phyloP scores from a whole-genome alignment of 2,329 filamentous ascomycete species.

The Colletotrichum limetticola region DNA sequence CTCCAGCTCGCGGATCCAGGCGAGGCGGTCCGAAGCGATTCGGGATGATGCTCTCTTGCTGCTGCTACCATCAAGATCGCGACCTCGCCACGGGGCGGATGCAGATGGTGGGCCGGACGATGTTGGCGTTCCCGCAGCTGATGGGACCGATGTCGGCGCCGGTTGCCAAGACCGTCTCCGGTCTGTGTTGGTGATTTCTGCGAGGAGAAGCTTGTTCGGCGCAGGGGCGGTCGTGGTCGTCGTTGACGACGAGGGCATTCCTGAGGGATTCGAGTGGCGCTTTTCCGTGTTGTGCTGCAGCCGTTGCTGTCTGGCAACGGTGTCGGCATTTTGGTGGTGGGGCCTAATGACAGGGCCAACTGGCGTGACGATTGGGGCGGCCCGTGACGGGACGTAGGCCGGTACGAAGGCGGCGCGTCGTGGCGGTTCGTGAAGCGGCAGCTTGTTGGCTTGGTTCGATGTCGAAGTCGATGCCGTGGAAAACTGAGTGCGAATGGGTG shows the following conservation, averaged over 20 bases:
- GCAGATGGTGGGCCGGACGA: slow-evolving; percentile 17
- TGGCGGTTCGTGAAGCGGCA: slow-evolving; percentile 7
- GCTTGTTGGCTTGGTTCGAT: neutral
- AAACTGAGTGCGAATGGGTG: neutral
- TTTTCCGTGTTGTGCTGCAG: slow-evolving; percentile 2
- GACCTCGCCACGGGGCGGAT: slow-evolving; percentile 16
- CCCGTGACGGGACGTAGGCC: neutral
- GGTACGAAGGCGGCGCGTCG: slow-evolving; percentile 16
- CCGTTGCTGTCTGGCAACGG: neutral
- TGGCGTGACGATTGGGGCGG: neutral
- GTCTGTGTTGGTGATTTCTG: neutral
- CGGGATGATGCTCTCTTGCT: slow-evolving; percentile 5
- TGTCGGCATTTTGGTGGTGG: neutral
- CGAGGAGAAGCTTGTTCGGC: neutral
- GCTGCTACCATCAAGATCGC: neutral
- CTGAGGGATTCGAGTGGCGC: slow-evolving; percentile 17
- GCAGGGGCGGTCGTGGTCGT: neutral
- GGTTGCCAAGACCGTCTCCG: slow-evolving; percentile 24
- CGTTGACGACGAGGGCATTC: neutral
- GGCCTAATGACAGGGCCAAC: neutral
- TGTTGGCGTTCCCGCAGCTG: neutral
- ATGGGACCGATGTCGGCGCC: slow-evolving; percentile 8
- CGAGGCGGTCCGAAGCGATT: slow-evolving; percentile 20
- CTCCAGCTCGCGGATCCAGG: slow-evolving; percentile 29
- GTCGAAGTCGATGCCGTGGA: neutral